Evolutionary conservation across 108 stramenopile genomes (phyloP), one percentile per base, ranked within the genome.

Genomic region (Pseudonitzschia multiseries): DNA sequence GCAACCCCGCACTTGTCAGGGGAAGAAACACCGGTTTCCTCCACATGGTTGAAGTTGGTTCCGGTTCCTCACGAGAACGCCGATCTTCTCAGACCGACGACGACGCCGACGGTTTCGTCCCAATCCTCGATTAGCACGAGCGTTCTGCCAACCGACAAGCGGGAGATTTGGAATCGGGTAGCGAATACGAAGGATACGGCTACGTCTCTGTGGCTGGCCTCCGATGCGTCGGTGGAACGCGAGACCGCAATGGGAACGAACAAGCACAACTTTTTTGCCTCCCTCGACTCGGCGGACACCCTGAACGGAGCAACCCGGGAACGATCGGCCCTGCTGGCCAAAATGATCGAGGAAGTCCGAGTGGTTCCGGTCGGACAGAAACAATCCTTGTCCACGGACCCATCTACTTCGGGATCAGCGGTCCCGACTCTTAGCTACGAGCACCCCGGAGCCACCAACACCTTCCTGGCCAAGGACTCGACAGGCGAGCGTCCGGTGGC

Each of bases 381-480:
- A 48, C 4, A 10, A 48, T 48, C 17, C 46, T 14, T 48, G 4
- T 48, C 46, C 13, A 48, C 46, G 9, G 46, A 14, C 2, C 14
- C 46, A 40, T 0, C 4, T 14, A 15, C 36, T 65, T n/a, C 54
- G n/a, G n/a, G n/a, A n/a, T n/a, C n/a, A n/a, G n/a, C n/a, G 52
- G 27, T 18, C 53, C 66, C 53, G 78, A 83, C 40, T 41, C 66
- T 13, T 32, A 73, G 20, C 33, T 54, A 62, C 36, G 36, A 14
- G 21, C 69, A 80, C 18, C 88, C 90, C 8, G 90, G 90, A n/a
- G 80, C 73, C 29, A 51, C 15, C 31, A 67, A 79, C 63, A 65
- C 83, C 8, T 87, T 91, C 59, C 1, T 62, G 17, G n/a, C 27
- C 29, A n/a, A 27, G 57, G 15, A 0, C 57, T 31, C 14, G 21